These are phyloP conservation scores for Coemansia sp. DNA, from an alignment of 371 early-diverging fungal genomes.

Conservation along the genomic window DNA sequence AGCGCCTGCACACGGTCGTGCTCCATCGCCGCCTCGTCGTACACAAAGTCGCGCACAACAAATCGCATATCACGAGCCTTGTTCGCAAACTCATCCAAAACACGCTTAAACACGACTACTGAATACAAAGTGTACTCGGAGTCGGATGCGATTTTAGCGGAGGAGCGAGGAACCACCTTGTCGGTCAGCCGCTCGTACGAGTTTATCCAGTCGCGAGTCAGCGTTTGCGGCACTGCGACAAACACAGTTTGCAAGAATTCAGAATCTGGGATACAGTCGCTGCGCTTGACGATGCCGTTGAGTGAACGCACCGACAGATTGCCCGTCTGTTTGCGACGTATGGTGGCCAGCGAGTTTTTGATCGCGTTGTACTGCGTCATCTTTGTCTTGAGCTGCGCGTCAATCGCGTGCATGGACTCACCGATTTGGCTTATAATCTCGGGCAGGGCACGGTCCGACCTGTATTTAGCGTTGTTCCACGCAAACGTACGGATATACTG, in stretches of 20 bases:
- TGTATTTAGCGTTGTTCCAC: conserved; percentile 96
- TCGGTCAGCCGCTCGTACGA: conserved; percentile 85
- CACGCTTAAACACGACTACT: conserved; percentile 86
- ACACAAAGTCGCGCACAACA: conserved; percentile 90
- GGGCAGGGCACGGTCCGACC: conserved; percentile 84
- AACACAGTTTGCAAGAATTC: conserved; percentile 88
- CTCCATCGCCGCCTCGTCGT: conserved; percentile 73
- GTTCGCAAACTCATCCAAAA: conserved; percentile 82
- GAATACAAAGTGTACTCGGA: conserved; percentile 89
- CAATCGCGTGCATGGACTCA: conserved; percentile 73
- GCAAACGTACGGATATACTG: conserved; percentile 78
- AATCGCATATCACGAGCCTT: conserved; percentile 88
- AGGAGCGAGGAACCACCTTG: conserved; percentile 95
- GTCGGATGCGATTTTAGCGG: conserved; percentile 81
- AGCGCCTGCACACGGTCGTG: conserved; percentile 72
- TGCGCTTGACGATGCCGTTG: conserved; percentile 84
- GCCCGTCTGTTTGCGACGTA: conserved; percentile 67
- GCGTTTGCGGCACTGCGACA: conserved; percentile 92
- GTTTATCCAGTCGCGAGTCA: conserved; percentile 74
- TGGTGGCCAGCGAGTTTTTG: conserved; percentile 71
- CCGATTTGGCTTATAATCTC: conserved; percentile 77
- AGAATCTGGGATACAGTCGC: conserved; percentile 85
- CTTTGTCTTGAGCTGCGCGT: conserved; percentile 83
- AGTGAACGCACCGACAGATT: conserved; percentile 85
- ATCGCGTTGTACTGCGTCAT: conserved; percentile 78